Evolutionary conservation across 192 early-diverging fungal species (phyloP).

Genomic region (Funneliformis geosporum): DNA sequence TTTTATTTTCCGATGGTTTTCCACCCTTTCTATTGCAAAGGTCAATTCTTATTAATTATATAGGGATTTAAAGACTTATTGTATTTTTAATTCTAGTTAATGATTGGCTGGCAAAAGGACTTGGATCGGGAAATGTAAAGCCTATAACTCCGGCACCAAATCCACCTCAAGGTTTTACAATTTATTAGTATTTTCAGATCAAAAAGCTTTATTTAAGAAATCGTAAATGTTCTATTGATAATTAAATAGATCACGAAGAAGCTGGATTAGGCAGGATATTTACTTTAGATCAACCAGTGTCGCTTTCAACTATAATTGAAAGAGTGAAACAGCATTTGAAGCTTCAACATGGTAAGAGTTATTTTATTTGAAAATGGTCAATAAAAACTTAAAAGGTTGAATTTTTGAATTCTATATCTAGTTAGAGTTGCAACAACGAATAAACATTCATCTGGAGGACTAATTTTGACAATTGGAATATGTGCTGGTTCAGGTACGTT

Average conservation of each 20-base stretch:
- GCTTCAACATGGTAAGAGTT: slow-evolving; percentile 62
- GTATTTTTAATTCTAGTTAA: slow-evolving; percentile 54
- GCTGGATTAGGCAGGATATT: slow-evolving; percentile 65
- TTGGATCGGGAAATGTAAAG: slow-evolving; percentile 49
- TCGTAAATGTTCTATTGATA: background rate
- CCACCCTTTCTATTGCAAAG: too few relatives aligned
- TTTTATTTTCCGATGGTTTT: background rate
- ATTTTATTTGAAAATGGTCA: background rate
- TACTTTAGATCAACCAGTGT: slow-evolving; percentile 54
- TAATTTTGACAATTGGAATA: slow-evolving; percentile 79
- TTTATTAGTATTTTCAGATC: background rate
- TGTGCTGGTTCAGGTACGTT: slow-evolving; percentile 84
- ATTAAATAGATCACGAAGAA: slow-evolving; percentile 50
- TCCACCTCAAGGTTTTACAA: slow-evolving; percentile 52
- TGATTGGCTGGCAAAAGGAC: slow-evolving; percentile 85
- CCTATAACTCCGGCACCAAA: slow-evolving; percentile 46
- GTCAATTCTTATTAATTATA: too few relatives aligned
- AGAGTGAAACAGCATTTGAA: slow-evolving; percentile 65
- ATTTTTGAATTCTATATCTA: slow-evolving; percentile 32
- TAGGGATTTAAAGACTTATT: background rate
- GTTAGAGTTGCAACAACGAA: slow-evolving; percentile 74
- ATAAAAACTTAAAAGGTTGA: background rate
- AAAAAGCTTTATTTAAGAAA: too few relatives aligned
- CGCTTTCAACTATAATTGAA: slow-evolving; percentile 55
- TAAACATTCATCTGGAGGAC: slow-evolving; percentile 44